phyloP scores from a whole-genome alignment of 108 stramenopile species.

The Aurantiochytrium sp. region DNA sequence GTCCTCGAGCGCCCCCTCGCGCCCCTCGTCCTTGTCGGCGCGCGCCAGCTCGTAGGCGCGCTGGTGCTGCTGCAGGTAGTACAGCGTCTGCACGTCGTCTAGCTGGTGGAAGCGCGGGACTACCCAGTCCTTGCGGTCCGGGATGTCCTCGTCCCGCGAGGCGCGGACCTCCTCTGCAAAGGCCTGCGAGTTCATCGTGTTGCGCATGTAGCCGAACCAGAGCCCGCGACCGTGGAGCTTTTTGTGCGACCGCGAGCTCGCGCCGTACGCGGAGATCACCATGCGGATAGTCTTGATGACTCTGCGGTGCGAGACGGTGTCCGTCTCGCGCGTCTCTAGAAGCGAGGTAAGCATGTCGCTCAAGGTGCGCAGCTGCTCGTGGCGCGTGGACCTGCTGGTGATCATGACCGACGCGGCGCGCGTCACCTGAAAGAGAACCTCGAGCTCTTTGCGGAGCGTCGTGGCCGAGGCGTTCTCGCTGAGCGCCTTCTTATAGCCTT shows the following conservation, averaged over 20 bases:
- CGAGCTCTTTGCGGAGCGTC: not conserved
- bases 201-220: constrained; percentile 16
- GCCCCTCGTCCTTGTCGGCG: not conserved
- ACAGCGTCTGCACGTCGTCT: not conserved
- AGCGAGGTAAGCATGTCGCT: not conserved
- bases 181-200: not conserved
- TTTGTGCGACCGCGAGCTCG: not conserved
- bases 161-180: not conserved
- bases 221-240: not conserved
- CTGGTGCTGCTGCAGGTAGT: not conserved
- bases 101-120: constrained; percentile 24
- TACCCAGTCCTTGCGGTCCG: not conserved
- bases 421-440: not conserved
- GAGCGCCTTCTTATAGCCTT: not conserved
- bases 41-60: not conserved
- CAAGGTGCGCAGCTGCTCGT: not conserved
- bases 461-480: not conserved
- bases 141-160: not conserved
- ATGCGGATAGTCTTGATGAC: constrained; percentile 4
- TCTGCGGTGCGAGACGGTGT: constrained; percentile 1
- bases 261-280: not conserved
- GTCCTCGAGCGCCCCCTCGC: not conserved
- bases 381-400: not conserved
- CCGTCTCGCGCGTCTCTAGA: not conserved
- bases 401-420: not conserved